These are phyloP conservation scores for Toxoplasma gondii DNA, from an alignment of 169 alveolate genomes.

Conservation along the genomic window DNA sequence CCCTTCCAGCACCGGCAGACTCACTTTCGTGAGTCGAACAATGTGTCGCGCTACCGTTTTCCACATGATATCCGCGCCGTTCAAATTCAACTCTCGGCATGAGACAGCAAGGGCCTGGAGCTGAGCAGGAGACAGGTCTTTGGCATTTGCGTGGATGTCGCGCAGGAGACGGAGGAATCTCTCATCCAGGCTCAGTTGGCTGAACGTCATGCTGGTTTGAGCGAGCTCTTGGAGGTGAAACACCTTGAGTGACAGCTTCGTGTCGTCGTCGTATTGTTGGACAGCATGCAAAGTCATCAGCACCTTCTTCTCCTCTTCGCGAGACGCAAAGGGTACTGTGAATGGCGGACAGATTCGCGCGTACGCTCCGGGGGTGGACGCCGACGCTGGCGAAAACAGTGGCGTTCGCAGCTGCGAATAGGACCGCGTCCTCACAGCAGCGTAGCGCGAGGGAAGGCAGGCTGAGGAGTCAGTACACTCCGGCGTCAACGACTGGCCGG, in stretches of 20 bases:
- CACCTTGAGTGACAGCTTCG: constrained; percentile 47
- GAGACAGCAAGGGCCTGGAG: constrained; percentile 58
- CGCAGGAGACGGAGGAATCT: background rate
- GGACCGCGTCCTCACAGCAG: background rate
- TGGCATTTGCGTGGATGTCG: constrained; percentile 24
- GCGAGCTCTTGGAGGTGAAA: constrained; percentile 60
- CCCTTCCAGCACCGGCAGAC: background rate
- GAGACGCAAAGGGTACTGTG: constrained; percentile 8
- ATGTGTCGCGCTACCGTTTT: constrained; percentile 36
- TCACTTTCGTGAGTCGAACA: constrained; percentile 43
- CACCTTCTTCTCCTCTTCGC: constrained; percentile 37
- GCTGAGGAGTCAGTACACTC: background rate
- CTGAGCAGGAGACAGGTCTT: constrained; percentile 56
- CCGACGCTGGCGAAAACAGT: background rate
- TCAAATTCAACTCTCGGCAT: constrained; percentile 40
- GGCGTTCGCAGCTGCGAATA: background rate
- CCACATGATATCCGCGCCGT: constrained; percentile 51
- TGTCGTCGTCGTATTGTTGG: constrained; percentile 5
- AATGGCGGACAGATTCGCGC: constrained; percentile 20
- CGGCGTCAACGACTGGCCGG: no score
- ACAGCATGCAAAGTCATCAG: constrained; percentile 19
- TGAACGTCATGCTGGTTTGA: constrained; percentile 19
- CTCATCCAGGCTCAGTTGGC: constrained; percentile 40
- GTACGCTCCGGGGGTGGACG: constrained; percentile 26
- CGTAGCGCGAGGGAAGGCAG: background rate